These are phyloP conservation scores for Lolium perenne DNA, from an alignment of 176 grass and related monocot genomes.

Conservation along the genomic window DNA sequence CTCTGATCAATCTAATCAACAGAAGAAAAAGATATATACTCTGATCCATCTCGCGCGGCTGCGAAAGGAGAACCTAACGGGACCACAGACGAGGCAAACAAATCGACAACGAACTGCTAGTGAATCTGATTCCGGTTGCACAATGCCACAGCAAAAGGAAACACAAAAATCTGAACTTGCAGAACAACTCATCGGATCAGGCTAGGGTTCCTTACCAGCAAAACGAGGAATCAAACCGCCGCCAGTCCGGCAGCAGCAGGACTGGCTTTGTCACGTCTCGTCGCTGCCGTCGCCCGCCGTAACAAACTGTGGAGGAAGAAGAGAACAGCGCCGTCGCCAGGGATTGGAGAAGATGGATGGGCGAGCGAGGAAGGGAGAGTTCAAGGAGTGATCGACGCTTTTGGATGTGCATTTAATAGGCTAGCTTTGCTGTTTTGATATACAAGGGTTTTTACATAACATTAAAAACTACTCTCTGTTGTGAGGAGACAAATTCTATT, in stretches of 20 bases:
- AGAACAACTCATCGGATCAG: neutral
- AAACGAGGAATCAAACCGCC: neutral
- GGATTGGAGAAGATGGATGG: neutral
- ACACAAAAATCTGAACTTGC: neutral
- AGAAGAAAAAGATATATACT: neutral
- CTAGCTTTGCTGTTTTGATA: too few species aligned
- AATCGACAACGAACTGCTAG: neutral
- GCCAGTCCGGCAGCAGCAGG: too few species aligned
- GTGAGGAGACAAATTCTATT: neutral
- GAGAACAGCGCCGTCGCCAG: too few species aligned
- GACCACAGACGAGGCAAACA: neutral
- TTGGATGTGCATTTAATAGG: too few species aligned
- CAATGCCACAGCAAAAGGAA: neutral
- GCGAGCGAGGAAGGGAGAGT: neutral
- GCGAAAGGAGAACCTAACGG: neutral
- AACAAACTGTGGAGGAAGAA: too few species aligned
- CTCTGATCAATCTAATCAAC: neutral
- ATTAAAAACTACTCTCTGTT: neutral
- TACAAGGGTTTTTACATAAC: neutral
- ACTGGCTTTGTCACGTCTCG: neutral
- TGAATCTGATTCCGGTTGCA: neutral
- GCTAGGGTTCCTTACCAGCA: slow-evolving; percentile 24
- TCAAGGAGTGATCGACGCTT: slow-evolving; percentile 2
- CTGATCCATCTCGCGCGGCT: neutral
- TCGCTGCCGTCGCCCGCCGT: neutral